A percentile compares a stretch with the other conserved stretches of the same genome.
Evolutionary conservation across 2,329 filamentous ascomycete genomes (phyloP).

Genomic region (Pyrenophora graminea): DNA sequence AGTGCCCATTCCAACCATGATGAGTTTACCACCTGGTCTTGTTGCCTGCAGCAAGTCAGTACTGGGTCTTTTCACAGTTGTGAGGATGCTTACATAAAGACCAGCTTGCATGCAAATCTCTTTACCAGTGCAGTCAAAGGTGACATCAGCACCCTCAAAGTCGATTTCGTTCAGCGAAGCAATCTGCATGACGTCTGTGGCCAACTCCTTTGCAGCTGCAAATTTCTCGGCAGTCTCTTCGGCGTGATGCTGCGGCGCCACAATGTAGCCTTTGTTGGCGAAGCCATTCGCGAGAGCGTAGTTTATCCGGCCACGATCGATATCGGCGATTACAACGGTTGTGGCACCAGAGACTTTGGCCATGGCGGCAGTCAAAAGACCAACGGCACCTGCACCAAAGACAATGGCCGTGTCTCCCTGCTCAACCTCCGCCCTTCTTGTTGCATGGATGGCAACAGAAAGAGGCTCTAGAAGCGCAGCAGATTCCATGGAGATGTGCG

Average conservation of each 20-base stretch:
- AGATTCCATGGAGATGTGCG: slow-evolving; percentile 46
- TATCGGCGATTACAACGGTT: slow-evolving; percentile 48
- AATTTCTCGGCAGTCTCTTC: slow-evolving; percentile 41
- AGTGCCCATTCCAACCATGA: slow-evolving; percentile 63
- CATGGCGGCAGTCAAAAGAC: slow-evolving; percentile 47
- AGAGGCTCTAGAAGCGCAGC: slow-evolving; percentile 61
- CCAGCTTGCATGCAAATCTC: slow-evolving; percentile 50
- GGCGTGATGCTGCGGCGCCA: slow-evolving; percentile 29
- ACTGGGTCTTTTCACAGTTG: slow-evolving; percentile 1
- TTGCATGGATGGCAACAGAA: slow-evolving; percentile 83
- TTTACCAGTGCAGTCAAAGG: slow-evolving; percentile 50
- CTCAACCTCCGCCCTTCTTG: slow-evolving; percentile 70
- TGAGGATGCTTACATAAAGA: slow-evolving; percentile 41
- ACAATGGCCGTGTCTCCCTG: slow-evolving; percentile 80
- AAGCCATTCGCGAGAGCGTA: slow-evolving; percentile 47
- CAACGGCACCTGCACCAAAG: slow-evolving; percentile 77
- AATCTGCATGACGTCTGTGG: slow-evolving; percentile 43
- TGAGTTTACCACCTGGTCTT: slow-evolving; percentile 56
- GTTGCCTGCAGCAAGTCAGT: slow-evolving; percentile 39
- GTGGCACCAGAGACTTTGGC: slow-evolving; percentile 49
- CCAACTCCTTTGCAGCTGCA: slow-evolving; percentile 42
- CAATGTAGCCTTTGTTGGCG: slow-evolving; percentile 46
- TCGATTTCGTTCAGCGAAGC: slow-evolving; percentile 43
- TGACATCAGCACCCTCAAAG: slow-evolving; percentile 48
- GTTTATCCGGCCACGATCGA: slow-evolving; percentile 47